phyloP scores from a whole-genome alignment of 2,329 filamentous ascomycete genomes.

The Calonectria fujianensis region DNA sequence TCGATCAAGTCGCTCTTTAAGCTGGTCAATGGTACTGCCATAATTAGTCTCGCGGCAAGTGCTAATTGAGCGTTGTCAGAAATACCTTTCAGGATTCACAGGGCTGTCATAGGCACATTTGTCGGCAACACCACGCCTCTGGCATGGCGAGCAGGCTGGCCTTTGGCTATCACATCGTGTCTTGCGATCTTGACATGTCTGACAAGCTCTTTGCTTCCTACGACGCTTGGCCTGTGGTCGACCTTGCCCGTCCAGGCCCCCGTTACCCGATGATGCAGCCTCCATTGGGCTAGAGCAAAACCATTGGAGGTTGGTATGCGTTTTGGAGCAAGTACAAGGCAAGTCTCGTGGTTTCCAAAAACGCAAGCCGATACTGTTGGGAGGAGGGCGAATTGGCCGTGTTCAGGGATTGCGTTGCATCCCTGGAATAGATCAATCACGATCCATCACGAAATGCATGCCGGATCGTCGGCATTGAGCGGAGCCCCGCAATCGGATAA shows the following conservation, averaged over 20 bases:
- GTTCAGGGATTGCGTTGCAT: neutral
- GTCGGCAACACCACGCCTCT: neutral
- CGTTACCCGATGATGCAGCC: neutral
- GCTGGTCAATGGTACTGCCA: neutral
- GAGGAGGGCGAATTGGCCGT: neutral
- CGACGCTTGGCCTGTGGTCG: neutral
- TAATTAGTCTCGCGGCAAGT: neutral
- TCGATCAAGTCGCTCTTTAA: neutral
- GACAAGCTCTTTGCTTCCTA: neutral
- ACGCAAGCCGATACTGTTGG: neutral
- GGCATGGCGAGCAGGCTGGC: neutral
- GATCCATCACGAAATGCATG: neutral
- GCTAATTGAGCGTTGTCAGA: neutral
- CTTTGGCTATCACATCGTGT: neutral
- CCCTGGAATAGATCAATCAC: neutral
- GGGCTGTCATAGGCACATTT: slow-evolving; percentile 1
- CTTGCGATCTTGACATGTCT: slow-evolving; percentile 8
- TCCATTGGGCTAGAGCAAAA: neutral
- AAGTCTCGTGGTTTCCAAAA: neutral
- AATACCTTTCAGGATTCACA: neutral
- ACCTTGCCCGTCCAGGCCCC: neutral
- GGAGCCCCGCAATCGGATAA: slow-evolving; percentile 8
- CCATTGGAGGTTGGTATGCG: neutral
- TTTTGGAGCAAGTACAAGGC: too few relatives aligned
- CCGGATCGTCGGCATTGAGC: slow-evolving; percentile 9